Evolutionary conservation across 805 yeast species (phyloP).

Genomic region (Lachancea fermentati): DNA sequence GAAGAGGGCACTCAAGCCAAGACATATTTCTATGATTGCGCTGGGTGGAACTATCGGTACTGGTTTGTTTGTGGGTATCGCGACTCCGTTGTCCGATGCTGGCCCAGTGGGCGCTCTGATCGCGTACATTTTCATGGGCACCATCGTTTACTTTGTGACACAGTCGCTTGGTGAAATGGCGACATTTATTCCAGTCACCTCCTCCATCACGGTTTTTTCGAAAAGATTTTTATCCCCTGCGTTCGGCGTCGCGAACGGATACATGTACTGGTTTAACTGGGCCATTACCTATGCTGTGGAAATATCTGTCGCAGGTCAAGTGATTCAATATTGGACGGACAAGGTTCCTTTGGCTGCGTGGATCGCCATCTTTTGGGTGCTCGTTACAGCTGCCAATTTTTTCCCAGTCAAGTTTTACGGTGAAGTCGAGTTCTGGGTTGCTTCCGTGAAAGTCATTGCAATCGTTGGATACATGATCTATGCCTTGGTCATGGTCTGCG

Average conservation of each 20-base stretch:
- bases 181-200: slow-evolving; percentile 58
- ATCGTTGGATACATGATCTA: slow-evolving; percentile 50
- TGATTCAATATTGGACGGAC: slow-evolving; percentile 48
- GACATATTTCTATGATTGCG: slow-evolving; percentile 68
- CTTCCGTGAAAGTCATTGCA: slow-evolving; percentile 47
- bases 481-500: slow-evolving; percentile 51
- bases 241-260: slow-evolving; percentile 62
- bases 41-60: slow-evolving; percentile 73
- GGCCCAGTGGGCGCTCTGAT: slow-evolving; percentile 64
- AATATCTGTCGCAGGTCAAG: slow-evolving; percentile 51
- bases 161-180: slow-evolving; percentile 74
- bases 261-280: slow-evolving; percentile 71
- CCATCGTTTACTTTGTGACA: slow-evolving; percentile 54
- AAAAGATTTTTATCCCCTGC: slow-evolving; percentile 60
- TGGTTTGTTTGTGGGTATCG: slow-evolving; percentile 59
- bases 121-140: slow-evolving; percentile 57
- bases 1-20: slow-evolving; percentile 51
- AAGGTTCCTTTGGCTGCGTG: slow-evolving; percentile 57
- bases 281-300: slow-evolving; percentile 64
- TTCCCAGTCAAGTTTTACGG: slow-evolving; percentile 53
- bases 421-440: slow-evolving; percentile 54
- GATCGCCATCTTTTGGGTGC: slow-evolving; percentile 49
- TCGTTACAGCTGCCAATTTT: slow-evolving; percentile 40
- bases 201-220: slow-evolving; percentile 58
- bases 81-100: slow-evolving; percentile 46